Evolutionary conservation across 371 early-diverging fungal species (phyloP).

Genomic region (Mucor plumbeus): DNA sequence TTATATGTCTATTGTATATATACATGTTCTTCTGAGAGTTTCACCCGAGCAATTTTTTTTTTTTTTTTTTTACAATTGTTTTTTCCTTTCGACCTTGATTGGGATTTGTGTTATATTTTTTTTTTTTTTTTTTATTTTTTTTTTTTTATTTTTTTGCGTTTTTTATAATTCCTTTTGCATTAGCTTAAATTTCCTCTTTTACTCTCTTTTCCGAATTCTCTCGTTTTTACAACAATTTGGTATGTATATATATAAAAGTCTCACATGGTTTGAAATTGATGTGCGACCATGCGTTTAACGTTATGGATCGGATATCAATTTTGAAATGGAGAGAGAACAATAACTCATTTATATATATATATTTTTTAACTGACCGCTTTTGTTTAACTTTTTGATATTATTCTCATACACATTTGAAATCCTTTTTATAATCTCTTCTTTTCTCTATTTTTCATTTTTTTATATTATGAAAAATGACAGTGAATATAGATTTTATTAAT

Average conservation of each 20-base stretch:
- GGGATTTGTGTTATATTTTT: not conserved
- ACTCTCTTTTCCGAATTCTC: constrained; percentile 4
- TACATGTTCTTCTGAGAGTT: not conserved
- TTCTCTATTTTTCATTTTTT: not conserved
- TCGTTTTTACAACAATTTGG: constrained; percentile 10
- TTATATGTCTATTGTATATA: too few relatives aligned
- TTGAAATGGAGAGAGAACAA: constrained; percentile 22
- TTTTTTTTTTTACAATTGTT: not conserved
- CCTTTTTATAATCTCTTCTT: not conserved
- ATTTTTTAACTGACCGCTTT: constrained; percentile 5
- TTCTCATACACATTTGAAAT: too few relatives aligned
- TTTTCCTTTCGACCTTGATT: not conserved
- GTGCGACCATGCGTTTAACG: constrained; percentile 32
- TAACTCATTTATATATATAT: not conserved
- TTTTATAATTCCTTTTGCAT: not conserved
- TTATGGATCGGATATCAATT: constrained; percentile 27
- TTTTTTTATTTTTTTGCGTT: too few relatives aligned
- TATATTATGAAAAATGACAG: not conserved
- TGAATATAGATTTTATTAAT: not conserved
- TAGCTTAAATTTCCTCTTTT: not conserved
- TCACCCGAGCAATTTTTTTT: constrained; percentile 6
- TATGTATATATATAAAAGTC: constrained; percentile 6
- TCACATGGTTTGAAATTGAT: constrained; percentile 12
- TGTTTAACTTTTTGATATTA: too few relatives aligned
- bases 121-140: not conserved